Evolutionary conservation across 2,329 filamentous ascomycete genomes (phyloP).

Genomic region (Venturia aucupariae): DNA sequence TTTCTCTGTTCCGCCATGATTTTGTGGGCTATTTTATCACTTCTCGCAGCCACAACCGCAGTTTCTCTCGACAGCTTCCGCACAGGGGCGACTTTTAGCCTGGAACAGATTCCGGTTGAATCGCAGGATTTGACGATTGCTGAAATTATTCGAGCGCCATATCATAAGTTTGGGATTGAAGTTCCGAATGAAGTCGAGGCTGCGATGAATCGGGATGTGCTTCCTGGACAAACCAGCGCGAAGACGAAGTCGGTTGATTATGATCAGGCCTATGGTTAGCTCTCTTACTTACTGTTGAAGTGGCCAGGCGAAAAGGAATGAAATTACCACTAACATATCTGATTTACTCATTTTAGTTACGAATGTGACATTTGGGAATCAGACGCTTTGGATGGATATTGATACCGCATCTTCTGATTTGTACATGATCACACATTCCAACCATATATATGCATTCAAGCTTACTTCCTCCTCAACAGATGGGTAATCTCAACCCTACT

Average conservation of each 20-base stretch:
- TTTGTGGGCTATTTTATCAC: background rate
- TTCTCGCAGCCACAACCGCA: background rate
- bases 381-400: constrained; percentile 60
- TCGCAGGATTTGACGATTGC: background rate
- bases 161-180: background rate
- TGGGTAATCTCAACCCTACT: constrained; percentile 12
- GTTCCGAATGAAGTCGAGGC: background rate
- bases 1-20: background rate
- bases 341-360: background rate
- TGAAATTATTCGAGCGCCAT: background rate
- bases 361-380: constrained; percentile 47
- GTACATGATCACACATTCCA: constrained; percentile 22
- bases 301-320: background rate
- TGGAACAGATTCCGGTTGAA: background rate
- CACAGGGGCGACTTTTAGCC: background rate
- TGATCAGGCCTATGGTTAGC: background rate
- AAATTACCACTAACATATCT: background rate
- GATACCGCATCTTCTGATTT: constrained; percentile 67
- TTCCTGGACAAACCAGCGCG: background rate
- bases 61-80: background rate
- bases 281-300: background rate
- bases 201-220: background rate
- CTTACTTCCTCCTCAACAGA: background rate
- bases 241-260: background rate
- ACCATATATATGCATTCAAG: background rate